Percentiles rank a stretch among this genome's conserved stretches.
Conservation (phyloP, 768 basidiomycete genomes). For the Russula vinacea region DNA sequence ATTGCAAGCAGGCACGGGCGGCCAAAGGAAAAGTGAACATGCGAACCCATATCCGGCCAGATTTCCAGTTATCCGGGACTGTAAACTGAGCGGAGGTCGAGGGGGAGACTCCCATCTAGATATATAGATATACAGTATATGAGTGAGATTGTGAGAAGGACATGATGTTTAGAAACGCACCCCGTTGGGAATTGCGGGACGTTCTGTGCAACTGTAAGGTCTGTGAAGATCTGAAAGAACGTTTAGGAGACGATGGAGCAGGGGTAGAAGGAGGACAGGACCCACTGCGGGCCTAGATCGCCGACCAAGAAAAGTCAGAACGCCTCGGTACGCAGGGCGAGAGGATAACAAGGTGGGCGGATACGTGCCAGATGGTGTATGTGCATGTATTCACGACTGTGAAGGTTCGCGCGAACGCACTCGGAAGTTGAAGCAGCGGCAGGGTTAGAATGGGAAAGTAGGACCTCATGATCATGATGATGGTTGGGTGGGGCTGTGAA, state of each 20-base stretch:
- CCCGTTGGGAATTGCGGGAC: conserved; percentile 23
- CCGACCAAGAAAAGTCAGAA: conserved; percentile 4
- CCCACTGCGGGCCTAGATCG: conserved; percentile 25
- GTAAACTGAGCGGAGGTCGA: conserved; percentile 25
- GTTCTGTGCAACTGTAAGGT: conserved; percentile 12
- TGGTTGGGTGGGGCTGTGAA: neutral
- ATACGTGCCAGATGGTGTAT: conserved; percentile 26
- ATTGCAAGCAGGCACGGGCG: neutral
- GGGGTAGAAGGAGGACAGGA: neutral
- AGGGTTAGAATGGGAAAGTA: neutral
- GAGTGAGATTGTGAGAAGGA: neutral
- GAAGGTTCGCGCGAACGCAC: conserved; percentile 17
- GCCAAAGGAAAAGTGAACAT: neutral
- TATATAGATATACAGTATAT: neutral
- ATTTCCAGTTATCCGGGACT: conserved; percentile 33
- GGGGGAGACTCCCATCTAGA: conserved; percentile 30
- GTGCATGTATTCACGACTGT: conserved; percentile 26
- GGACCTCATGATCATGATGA: conserved; percentile 1
- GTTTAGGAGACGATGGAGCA: neutral
- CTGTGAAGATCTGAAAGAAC: conserved; percentile 22
- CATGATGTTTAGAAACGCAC: neutral
- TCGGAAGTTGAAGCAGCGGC: neutral
- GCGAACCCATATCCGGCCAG: conserved; percentile 33
- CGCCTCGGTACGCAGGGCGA: neutral
- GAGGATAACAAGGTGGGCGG: neutral